phyloP scores from a whole-genome alignment of 2,329 filamentous ascomycete species.

The Neurospora sp. region DNA sequence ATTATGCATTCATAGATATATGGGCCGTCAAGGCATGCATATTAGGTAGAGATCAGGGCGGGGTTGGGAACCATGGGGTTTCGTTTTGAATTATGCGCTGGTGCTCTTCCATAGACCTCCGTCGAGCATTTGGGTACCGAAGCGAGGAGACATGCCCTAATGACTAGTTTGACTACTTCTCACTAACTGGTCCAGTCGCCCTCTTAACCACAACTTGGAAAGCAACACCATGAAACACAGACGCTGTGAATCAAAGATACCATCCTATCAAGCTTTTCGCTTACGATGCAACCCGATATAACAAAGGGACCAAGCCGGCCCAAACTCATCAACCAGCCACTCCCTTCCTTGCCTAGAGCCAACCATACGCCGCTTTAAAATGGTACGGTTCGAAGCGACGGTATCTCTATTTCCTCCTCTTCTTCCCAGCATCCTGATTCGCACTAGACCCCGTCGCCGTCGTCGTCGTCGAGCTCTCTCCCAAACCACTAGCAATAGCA shows the following conservation, averaged over 20 bases:
- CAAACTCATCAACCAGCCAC: background rate
- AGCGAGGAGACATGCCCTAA: background rate
- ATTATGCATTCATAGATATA: background rate
- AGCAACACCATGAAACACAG: background rate
- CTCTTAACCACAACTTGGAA: background rate
- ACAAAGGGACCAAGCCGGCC: background rate
- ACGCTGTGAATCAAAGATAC: background rate
- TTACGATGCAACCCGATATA: background rate
- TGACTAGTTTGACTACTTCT: background rate
- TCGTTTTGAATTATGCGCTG: background rate
- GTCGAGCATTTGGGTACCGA: background rate
- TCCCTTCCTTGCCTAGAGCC: background rate
- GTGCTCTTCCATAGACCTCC: background rate
- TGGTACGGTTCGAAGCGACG: background rate
- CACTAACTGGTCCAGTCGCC: background rate
- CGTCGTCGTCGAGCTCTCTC: slow-evolving; percentile 4
- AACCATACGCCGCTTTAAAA: background rate
- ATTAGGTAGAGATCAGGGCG: background rate
- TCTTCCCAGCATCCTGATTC: slow-evolving; percentile 34
- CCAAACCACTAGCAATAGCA: slow-evolving; percentile 25
- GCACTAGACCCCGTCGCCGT: slow-evolving; percentile 22
- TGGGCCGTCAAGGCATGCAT: background rate
- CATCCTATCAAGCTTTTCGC: background rate
- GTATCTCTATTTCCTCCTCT: slow-evolving; percentile 31
- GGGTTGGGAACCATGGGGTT: background rate